Conservation (phyloP, 139 green algal species). For the Chlamydomonas schloesseri region DNA sequence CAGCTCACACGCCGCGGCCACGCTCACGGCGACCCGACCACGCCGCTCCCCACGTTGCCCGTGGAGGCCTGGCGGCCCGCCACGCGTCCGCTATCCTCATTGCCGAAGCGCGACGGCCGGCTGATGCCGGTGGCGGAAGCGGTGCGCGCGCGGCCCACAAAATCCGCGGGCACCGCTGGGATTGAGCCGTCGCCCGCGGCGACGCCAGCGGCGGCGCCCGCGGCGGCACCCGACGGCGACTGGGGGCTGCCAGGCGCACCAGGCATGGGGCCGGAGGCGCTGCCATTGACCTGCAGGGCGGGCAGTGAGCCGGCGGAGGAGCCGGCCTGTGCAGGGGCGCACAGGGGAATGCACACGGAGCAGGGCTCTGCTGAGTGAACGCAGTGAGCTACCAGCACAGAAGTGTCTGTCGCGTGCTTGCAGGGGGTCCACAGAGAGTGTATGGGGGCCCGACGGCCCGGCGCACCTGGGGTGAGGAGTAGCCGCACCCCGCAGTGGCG, state of each 20-base stretch:
- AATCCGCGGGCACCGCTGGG: background rate
- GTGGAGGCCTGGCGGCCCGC: constrained; percentile 27
- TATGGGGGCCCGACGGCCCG: too few species aligned
- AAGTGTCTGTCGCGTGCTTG: too few species aligned
- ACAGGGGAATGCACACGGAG: too few species aligned
- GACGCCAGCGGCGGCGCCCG: too few species aligned
- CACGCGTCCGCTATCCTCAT: background rate
- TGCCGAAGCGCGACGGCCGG: constrained; percentile 19
- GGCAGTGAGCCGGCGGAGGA: background rate
- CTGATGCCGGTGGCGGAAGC: constrained; percentile 37
- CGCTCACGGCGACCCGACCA: too few species aligned
- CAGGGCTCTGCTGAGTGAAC: too few species aligned
- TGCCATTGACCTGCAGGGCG: background rate
- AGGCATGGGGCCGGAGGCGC: background rate
- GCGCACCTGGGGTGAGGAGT: too few species aligned
- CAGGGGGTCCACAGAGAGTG: too few species aligned
- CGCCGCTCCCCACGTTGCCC: background rate
- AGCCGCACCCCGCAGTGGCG: background rate
- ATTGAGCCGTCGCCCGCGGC: background rate
- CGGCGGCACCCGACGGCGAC: background rate
- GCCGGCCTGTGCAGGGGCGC: background rate
- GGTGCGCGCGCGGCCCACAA: constrained; percentile 13
- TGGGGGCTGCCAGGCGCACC: background rate
- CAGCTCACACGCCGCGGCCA: too few species aligned
- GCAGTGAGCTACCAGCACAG: too few species aligned